Percentiles rank a stretch among this genome's conserved stretches.
phyloP scores from a whole-genome alignment of 2,329 filamentous ascomycete genomes.

The Monosporascus sp. region DNA sequence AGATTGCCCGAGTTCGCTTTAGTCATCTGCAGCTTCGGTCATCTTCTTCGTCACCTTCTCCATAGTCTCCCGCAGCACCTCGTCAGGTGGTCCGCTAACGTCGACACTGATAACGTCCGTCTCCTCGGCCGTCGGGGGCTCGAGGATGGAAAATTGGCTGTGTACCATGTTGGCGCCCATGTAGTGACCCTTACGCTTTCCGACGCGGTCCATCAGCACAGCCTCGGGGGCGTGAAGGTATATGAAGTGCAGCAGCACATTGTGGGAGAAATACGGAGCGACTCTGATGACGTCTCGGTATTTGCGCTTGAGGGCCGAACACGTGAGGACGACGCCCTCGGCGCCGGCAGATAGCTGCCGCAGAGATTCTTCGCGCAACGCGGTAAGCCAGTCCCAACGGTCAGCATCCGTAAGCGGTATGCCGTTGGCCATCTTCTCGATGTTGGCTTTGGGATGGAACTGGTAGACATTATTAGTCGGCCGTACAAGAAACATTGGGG shows the following conservation, averaged over 20 bases:
- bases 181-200: constrained; percentile 74
- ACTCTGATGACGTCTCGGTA: constrained; percentile 90
- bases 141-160: constrained; percentile 84
- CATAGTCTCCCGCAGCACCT: constrained; percentile 57
- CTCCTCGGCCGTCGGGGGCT: constrained; percentile 68
- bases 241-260: constrained; percentile 82
- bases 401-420: constrained; percentile 86
- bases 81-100: constrained; percentile 52
- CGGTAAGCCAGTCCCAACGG: constrained; percentile 94
- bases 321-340: constrained; percentile 85
- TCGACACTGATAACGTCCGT: constrained; percentile 68
- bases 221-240: constrained; percentile 78
- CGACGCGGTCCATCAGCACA: constrained; percentile 70
- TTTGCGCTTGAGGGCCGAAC: constrained; percentile 92
- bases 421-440: constrained; percentile 84
- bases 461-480: constrained; percentile 22
- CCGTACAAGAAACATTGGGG: background rate
- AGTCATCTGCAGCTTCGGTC: constrained; percentile 30
- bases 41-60: constrained; percentile 51
- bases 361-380: constrained; percentile 64
- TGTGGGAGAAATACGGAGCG: constrained; percentile 67
- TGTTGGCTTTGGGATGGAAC: constrained; percentile 74
- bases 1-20: constrained; percentile 3
- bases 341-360: constrained; percentile 49
- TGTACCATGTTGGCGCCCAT: constrained; percentile 96